Evolutionary conservation across 1,284 basidiomycete species (phyloP).

Genomic region (Rhodotorula sp.): DNA sequence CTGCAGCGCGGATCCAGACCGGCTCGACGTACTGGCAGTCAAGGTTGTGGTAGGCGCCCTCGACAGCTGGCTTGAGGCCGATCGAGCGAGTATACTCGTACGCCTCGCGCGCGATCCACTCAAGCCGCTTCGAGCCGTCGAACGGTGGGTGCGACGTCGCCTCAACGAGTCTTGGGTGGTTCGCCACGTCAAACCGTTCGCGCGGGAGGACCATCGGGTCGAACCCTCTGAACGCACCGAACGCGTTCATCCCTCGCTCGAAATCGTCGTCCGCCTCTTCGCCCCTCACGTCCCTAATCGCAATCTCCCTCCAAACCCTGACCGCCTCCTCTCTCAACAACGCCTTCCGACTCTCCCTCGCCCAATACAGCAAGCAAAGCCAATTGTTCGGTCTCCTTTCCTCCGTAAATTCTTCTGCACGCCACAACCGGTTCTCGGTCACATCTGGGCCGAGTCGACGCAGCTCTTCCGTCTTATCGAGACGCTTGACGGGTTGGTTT

Average conservation of each 20-base stretch:
- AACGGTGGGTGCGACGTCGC: not conserved
- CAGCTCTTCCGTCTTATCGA: conserved; percentile 3
- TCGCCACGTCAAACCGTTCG: not conserved
- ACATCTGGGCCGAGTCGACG: conserved; percentile 19
- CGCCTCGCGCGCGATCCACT: conserved; percentile 12
- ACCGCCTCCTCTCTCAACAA: conserved; percentile 25
- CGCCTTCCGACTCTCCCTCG: not conserved
- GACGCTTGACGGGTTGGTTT: conserved; percentile 2
- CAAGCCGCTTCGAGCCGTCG: conserved; percentile 3
- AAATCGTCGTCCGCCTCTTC: conserved; percentile 14
- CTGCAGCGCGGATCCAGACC: conserved; percentile 4
- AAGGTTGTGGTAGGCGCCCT: conserved; percentile 23
- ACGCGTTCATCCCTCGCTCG: conserved; percentile 26
- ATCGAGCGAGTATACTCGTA: conserved; percentile 13
- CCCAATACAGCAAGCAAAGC: conserved; percentile 19
- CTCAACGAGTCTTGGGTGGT: not conserved
- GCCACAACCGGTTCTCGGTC: not conserved
- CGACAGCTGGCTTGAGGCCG: not conserved
- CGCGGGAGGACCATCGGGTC: conserved; percentile 3
- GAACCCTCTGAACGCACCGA: conserved; percentile 26
- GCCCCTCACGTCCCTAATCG: not conserved
- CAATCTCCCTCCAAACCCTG: conserved; percentile 20
- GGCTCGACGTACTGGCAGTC: conserved; percentile 28
- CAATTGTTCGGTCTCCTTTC: not conserved
- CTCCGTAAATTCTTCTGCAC: not conserved